Base-by-base conservation (phyloP, 768 basidiomycete species). In the Sporobolomyces pararoseus region DNA sequence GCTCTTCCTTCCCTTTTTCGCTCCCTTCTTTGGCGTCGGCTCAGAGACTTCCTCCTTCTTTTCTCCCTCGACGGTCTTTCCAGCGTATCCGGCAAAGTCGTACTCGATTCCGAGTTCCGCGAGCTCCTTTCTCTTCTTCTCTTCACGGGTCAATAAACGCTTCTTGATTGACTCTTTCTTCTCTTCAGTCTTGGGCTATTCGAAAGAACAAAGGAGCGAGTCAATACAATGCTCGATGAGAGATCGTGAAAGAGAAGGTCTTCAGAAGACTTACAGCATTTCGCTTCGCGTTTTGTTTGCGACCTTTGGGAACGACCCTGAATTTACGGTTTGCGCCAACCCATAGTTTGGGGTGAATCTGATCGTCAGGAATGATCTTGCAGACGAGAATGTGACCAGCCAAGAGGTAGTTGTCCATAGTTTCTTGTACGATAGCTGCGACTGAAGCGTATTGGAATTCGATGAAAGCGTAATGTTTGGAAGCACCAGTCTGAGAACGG, bases 391-490 rank as follows among this genome's bases (percentile, higher is more conserved):
- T 89, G 78, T 96, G 95, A 10, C 95, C 94, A 84, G 89, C 85
- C 72, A 99, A 83, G 46, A 99, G 85, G 80, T 97, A 99, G 82
- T 96, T 98, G 83, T 99, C 87, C 96, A 98, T 98, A 52, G 95
- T 98, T 77, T 98, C 96, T 2, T 90, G 88, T 12, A 96, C 96
- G 71, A 99, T 97, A 77, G 93, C 82, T 0, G 96, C 94, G 35
- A 98, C 93, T 0, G 88, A 84, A 25, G 86, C 84, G 50, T 91
- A 93, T 63, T 87, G 86, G 79, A 99, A 96, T 80, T 98, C 95
- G 76, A 99, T 83, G 83, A 95, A 98, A 4, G 86, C 95, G 80
- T 95, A 98, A 80, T 97, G 95, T 81, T 97, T 99, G 53, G 95
- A 95, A 71, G 85, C 85, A 63, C 96, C 96, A 19, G 92, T 95